Evolutionary conservation across 257 asterid genomes (phyloP).

Genomic region (Ilex asprella): DNA sequence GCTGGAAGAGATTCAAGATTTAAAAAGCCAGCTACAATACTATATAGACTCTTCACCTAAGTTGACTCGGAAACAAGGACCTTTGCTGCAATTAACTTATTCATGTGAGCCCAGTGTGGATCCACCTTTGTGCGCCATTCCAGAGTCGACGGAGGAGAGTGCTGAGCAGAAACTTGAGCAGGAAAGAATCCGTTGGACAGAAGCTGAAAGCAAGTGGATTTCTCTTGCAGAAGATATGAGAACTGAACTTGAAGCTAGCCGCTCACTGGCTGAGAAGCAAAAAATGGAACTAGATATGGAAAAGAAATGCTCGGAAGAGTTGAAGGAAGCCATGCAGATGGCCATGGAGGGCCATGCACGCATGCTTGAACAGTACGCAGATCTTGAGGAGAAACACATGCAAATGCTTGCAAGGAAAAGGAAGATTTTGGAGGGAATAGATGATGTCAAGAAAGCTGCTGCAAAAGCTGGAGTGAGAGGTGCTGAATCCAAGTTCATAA

Average conservation of each 20-base stretch:
- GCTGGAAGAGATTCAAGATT: constrained; percentile 84
- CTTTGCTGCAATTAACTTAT: constrained; percentile 52
- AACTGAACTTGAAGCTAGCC: constrained; percentile 58
- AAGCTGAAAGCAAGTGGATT: constrained; percentile 87
- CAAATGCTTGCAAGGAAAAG: constrained; percentile 78
- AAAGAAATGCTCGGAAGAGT: constrained; percentile 84
- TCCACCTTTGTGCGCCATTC: constrained; percentile 32
- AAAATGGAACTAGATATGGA: constrained; percentile 75
- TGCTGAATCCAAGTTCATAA: constrained; percentile 82
- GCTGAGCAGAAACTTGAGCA: constrained; percentile 57
- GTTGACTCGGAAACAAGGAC: constrained; percentile 42
- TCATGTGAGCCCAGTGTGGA: constrained; percentile 58
- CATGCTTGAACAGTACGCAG: constrained; percentile 96
- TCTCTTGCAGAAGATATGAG: constrained; percentile 77
- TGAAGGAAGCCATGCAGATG: constrained; percentile 96
- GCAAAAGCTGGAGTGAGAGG: constrained; percentile 93
- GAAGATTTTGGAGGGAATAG: constrained; percentile 74
- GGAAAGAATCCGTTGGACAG: constrained; percentile 81
- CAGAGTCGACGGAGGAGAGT: constrained; percentile 41
- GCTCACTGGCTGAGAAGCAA: constrained; percentile 45
- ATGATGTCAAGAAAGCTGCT: constrained; percentile 93
- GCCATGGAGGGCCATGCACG: constrained; percentile 99
- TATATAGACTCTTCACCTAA: constrained; percentile 69
- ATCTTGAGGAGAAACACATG: constrained; percentile 91
- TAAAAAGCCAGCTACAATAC: constrained; percentile 68